Evolutionary conservation across 345 rosid genomes (phyloP), one percentile per base, ranked within the genome.

Genomic region (Populus deltoides): DNA sequence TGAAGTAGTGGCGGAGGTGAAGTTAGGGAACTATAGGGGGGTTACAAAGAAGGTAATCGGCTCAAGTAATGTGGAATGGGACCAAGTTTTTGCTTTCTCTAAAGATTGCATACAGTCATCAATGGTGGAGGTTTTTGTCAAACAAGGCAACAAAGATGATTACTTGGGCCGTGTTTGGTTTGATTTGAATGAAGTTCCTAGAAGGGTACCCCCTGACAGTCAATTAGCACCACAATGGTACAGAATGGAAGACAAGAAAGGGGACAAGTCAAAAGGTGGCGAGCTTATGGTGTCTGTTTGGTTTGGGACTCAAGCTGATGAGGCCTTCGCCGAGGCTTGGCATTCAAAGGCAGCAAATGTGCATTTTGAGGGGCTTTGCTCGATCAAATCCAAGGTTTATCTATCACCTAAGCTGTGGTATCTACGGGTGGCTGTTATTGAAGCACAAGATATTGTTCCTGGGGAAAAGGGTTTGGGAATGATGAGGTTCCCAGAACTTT

Each of bases 251-350:
- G 86, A 88, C 61, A 82, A 74, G 79, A 89, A 84, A 63, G 90
- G 90, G 6, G 89, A 81, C 16, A 88, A 79, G 71, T 5, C 80
- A 16, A 81, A 86, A 70, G 84, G 82, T 8, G 87, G 90, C 7
- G 92, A 90, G 79, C 80, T 92, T 53, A 92, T 92, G 93, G 82
- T 89, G 41, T 85, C 97, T 0, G 78, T 88, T n/a, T 92, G 97
- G 94, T 89, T 89, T 31, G 97, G 97, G 49, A 90, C 94, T 70
- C 97, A 92, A 73, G 97, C 93, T 8, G 94, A 92, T 2, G 94
- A 92, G 66, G 90, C 92, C 6, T 92, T 90, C 74, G 78, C 89
- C 1, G 94, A 90, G 76, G 92, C 97, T 8, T 92, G 94, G 94
- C 94, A 92, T 73, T 89, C 94, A 0, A 88, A 88, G 80, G 87